Conservation (phyloP, 2,329 filamentous ascomycete species). For the Aspergillus pseudonomiae region DNA sequence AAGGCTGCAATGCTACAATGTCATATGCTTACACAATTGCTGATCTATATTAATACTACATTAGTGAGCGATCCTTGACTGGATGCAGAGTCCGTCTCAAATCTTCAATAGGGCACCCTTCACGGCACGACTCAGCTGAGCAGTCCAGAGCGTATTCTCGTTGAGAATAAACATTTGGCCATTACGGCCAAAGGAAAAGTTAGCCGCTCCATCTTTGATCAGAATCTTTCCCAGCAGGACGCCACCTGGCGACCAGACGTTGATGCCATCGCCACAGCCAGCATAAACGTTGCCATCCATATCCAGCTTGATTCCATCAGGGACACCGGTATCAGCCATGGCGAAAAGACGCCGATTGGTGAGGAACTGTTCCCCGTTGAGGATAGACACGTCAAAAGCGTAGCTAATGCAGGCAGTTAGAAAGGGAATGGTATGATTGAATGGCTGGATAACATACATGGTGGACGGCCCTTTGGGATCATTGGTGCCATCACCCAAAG, state of each 20-base stretch:
- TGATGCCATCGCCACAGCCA: constrained; percentile 58
- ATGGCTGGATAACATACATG: constrained; percentile 29
- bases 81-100: background rate
- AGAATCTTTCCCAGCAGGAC: constrained; percentile 61
- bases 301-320: constrained; percentile 55
- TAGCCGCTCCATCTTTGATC: constrained; percentile 50
- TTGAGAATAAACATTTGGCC: constrained; percentile 39
- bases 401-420: constrained; percentile 34
- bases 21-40: background rate
- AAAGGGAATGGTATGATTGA: background rate
- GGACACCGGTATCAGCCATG: constrained; percentile 51
- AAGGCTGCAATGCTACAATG: no score
- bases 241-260: constrained; percentile 57
- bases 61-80: background rate
- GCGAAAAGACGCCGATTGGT: constrained; percentile 57
- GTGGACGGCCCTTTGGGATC: constrained; percentile 24
- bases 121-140: constrained; percentile 36
- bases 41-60: background rate
- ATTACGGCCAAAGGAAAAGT: constrained; percentile 54
- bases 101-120: constrained; percentile 17
- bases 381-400: constrained; percentile 50
- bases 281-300: constrained; percentile 59
- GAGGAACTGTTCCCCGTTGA: constrained; percentile 46
- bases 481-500: constrained; percentile 25
- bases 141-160: constrained; percentile 50